Percentiles rank a stretch among this genome's conserved stretches.
phyloP scores from a whole-genome alignment of 2,329 filamentous ascomycete species.

The Fusarium albosuccineum region DNA sequence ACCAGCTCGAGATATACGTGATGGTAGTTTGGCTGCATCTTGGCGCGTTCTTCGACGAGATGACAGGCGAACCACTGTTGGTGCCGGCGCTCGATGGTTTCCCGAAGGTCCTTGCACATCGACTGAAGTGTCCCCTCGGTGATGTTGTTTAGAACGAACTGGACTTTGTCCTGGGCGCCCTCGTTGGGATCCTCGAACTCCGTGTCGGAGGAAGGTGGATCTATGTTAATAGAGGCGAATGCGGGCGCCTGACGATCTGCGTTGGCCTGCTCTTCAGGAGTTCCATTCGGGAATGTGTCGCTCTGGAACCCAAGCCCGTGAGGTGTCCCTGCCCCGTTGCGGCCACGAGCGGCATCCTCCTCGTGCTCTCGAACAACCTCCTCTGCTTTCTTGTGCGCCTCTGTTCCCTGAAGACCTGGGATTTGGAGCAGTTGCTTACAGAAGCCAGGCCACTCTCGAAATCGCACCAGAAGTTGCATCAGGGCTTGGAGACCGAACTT shows the following conservation, averaged over 20 bases:
- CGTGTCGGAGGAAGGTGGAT: slow-evolving; percentile 72
- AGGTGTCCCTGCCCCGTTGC: slow-evolving; percentile 62
- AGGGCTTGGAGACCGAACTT: slow-evolving; percentile 97
- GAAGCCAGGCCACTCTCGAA: slow-evolving; percentile 96
- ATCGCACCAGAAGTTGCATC: slow-evolving; percentile 84
- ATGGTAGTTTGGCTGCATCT: slow-evolving; percentile 97
- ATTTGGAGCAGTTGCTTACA: slow-evolving; percentile 88
- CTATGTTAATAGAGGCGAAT: slow-evolving; percentile 84
- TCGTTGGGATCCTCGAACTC: slow-evolving; percentile 86
- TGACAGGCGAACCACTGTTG: slow-evolving; percentile 98
- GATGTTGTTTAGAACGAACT: slow-evolving; percentile 97
- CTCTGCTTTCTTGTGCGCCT: slow-evolving; percentile 85
- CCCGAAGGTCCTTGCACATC: slow-evolving; percentile 85
- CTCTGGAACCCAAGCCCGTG: slow-evolving; percentile 54
- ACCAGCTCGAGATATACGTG: slow-evolving; percentile 92
- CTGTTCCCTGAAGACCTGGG: slow-evolving; percentile 83
- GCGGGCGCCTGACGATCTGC: slow-evolving; percentile 74
- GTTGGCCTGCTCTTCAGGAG: slow-evolving; percentile 70
- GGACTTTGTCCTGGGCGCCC: slow-evolving; percentile 90
- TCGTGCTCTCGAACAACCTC: slow-evolving; percentile 80
- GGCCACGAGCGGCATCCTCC: slow-evolving; percentile 68
- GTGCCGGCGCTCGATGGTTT: slow-evolving; percentile 82
- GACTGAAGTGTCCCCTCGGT: slow-evolving; percentile 88
- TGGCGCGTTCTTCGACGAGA: slow-evolving; percentile 94
- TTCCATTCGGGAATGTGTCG: slow-evolving; percentile 77